A percentile compares a stretch with the other conserved stretches of the same genome.
Conservation (phyloP, 306 rosid species). For the Cicer chorassanicum region DNA sequence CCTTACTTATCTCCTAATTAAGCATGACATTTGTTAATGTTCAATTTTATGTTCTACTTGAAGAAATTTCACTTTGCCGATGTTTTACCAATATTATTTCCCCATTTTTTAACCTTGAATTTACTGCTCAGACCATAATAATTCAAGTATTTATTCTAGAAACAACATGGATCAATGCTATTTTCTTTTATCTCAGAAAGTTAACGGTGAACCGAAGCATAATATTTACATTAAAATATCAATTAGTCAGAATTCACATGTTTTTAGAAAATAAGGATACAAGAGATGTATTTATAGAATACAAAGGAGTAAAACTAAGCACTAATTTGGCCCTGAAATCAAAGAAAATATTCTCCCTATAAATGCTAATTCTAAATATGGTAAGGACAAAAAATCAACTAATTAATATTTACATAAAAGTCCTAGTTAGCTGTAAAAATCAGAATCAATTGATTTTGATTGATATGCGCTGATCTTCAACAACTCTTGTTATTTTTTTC, state of each 20-base stretch:
- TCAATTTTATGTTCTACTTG: not conserved
- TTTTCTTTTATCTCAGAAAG: not conserved
- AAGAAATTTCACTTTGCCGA: not conserved
- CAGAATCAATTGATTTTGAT: no score
- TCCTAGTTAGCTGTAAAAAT: no score
- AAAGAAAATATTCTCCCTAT: no score
- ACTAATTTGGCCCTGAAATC: no score
- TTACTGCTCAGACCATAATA: slow-evolving; percentile 30
- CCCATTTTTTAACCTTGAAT: slow-evolving; percentile 3
- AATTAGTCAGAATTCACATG: not conserved
- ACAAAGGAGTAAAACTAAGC: no score
- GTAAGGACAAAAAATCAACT: no score
- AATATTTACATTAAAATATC: slow-evolving; percentile 18
- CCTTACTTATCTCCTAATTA: not conserved
- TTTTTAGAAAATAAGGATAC: slow-evolving; percentile 23
- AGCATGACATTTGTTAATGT: slow-evolving; percentile 16
- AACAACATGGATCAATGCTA: slow-evolving; percentile 25
- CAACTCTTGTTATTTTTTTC: slow-evolving; percentile 36
- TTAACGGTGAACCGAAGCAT: not conserved
- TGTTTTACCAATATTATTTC: not conserved
- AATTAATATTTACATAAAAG: no score
- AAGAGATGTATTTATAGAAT: no score
- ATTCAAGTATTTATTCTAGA: slow-evolving; percentile 12
- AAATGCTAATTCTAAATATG: no score
- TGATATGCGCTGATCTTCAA: no score